Conservation (phyloP, 1,284 basidiomycete species). For the Puccinia coronata region DNA sequence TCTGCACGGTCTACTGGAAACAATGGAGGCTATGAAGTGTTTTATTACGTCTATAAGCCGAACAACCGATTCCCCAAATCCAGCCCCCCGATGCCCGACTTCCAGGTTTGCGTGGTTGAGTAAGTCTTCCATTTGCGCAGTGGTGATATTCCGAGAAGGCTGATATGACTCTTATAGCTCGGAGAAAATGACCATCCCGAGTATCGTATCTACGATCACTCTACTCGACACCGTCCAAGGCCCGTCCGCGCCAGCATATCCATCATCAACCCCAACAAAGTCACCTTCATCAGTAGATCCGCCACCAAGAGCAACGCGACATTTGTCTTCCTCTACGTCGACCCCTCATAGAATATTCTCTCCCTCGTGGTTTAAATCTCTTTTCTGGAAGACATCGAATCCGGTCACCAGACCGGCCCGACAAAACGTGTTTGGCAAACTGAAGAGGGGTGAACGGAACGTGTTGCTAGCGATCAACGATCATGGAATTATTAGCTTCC, state of each 20-base stretch:
- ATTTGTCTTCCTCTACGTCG: background rate
- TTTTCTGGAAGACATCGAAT: background rate
- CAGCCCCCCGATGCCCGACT: constrained; percentile 36
- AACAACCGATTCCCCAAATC: constrained; percentile 46
- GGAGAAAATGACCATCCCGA: constrained; percentile 37
- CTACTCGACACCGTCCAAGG: constrained; percentile 34
- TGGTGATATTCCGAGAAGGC: too few relatives aligned
- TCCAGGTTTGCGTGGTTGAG: constrained; percentile 47
- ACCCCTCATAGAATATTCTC: background rate
- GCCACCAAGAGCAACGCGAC: too few relatives aligned
- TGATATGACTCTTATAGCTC: background rate
- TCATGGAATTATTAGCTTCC: constrained; percentile 48
- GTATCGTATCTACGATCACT: constrained; percentile 1
- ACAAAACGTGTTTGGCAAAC: constrained; percentile 42
- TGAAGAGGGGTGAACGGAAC: constrained; percentile 37
- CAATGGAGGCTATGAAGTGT: constrained; percentile 39
- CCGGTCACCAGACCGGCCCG: background rate
- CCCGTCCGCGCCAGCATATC: background rate
- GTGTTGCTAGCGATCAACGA: constrained; percentile 38
- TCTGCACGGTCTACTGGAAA: background rate
- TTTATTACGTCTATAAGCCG: constrained; percentile 49
- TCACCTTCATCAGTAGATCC: background rate
- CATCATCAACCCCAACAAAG: background rate
- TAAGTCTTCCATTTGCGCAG: constrained; percentile 4
- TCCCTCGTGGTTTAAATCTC: background rate